Percentiles rank a stretch among this genome's conserved stretches.
Conservation (phyloP, 2,329 filamentous ascomycete species). For the Colletotrichum sp. region DNA sequence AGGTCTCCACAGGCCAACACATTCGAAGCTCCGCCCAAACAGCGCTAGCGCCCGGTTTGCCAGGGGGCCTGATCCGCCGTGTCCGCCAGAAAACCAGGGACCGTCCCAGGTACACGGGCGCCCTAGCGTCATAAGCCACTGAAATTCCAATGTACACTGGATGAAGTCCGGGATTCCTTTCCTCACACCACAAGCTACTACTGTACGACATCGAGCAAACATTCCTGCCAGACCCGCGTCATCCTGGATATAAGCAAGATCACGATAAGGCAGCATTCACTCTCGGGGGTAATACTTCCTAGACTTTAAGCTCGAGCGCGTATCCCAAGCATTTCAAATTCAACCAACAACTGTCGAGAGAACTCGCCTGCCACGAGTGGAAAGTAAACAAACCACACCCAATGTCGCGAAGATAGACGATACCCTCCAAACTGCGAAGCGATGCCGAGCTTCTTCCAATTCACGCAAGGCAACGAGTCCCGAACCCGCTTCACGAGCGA, state of each 20-base stretch:
- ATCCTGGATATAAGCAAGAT: background rate
- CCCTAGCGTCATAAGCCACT: conserved; percentile 10
- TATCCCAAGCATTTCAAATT: background rate
- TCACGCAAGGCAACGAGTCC: conserved; percentile 69
- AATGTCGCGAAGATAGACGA: conserved; percentile 11
- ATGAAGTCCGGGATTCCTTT: conserved; percentile 6
- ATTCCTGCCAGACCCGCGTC: conserved; percentile 2
- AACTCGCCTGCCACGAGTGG: background rate
- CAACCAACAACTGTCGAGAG: background rate
- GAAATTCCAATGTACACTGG: conserved; percentile 12
- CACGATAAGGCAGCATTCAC: background rate
- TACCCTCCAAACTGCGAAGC: background rate
- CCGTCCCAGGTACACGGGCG: conserved; percentile 7
- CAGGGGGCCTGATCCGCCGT: conserved; percentile 4
- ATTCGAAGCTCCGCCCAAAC: conserved; percentile 2
- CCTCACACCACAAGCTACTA: background rate
- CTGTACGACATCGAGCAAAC: background rate
- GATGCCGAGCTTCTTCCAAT: conserved; percentile 72
- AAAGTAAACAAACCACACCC: conserved; percentile 10
- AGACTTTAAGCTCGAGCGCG: background rate
- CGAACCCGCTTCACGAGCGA: conserved; percentile 55
- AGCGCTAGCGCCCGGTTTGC: background rate
- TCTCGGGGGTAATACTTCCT: background rate
- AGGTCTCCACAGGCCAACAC: conserved; percentile 12
- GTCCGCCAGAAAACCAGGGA: conserved; percentile 16